Conservation (phyloP, 805 yeast species). For the Yamadazyma laniorum region DNA sequence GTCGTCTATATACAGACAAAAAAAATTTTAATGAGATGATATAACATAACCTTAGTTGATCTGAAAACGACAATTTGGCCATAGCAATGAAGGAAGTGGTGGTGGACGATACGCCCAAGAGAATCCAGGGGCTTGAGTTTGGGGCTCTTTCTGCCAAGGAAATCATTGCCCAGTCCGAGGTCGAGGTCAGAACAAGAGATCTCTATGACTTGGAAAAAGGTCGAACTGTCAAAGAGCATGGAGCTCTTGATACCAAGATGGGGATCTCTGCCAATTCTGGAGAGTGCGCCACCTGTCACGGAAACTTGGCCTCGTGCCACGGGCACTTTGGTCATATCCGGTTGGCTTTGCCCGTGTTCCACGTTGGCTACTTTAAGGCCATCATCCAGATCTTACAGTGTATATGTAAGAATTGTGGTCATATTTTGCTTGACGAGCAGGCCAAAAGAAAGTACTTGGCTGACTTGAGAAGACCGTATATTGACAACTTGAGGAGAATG, state of each 20-base stretch:
- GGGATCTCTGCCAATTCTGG: conserved; percentile 87
- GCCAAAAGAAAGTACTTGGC: conserved; percentile 63
- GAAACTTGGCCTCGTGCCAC: conserved; percentile 89
- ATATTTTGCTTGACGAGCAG: conserved; percentile 69
- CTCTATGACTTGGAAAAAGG: conserved; percentile 89
- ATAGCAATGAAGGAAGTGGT: conserved; percentile 53
- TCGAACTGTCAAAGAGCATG: conserved; percentile 73
- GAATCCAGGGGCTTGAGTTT: conserved; percentile 86
- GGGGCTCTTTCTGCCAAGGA: conserved; percentile 92
- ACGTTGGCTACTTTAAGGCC: conserved; percentile 94
- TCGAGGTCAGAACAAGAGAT: conserved; percentile 88
- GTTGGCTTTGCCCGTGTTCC: conserved; percentile 93
- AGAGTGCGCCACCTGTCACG: conserved; percentile 90
- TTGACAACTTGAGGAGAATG: conserved; percentile 92
- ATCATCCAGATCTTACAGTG: conserved; percentile 85
- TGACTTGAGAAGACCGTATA: conserved; percentile 84
- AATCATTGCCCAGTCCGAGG: conserved; percentile 90
- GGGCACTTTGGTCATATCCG: conserved; percentile 98
- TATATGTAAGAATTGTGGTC: conserved; percentile 87
- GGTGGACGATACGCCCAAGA: conserved; percentile 83
- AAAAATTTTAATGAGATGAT: conserved; percentile 5
- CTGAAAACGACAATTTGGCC: background rate
- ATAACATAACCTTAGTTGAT: background rate
- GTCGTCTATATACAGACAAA: background rate
- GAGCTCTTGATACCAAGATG: conserved; percentile 91